phyloP scores from a whole-genome alignment of 2,329 filamentous ascomycete species.

The Fusarium brevicatenulatum region DNA sequence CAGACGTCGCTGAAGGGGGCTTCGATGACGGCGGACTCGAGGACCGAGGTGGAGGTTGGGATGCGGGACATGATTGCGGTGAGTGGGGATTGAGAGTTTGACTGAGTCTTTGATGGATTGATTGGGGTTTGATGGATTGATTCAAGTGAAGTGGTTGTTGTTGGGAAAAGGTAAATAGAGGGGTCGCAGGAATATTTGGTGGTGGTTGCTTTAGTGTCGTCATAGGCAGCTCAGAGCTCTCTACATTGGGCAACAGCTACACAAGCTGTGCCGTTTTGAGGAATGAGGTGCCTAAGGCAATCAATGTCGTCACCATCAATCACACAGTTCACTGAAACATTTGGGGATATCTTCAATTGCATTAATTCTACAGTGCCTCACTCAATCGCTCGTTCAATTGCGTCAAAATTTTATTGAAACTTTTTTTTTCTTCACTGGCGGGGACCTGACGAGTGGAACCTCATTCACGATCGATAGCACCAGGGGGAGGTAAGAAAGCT shows the following conservation, averaged over 20 bases:
- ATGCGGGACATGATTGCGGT: conserved; percentile 53
- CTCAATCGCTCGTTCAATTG: neutral
- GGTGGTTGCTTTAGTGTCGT: conserved; percentile 21
- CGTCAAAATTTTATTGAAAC: neutral
- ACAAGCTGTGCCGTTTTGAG: conserved; percentile 3
- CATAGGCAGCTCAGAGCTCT: conserved; percentile 24
- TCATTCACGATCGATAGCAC: neutral
- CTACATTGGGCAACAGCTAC: conserved; percentile 15
- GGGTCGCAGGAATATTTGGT: conserved; percentile 6
- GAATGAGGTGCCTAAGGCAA: conserved; percentile 14
- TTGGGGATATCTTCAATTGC: neutral
- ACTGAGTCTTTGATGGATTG: neutral
- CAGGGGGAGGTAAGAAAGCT: neutral
- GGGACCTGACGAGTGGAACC: neutral
- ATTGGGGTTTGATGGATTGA: neutral
- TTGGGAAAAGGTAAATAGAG: conserved; percentile 23
- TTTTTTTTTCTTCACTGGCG: conserved; percentile 5
- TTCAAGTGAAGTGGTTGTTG: conserved; percentile 1
- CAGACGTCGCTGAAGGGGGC: conserved; percentile 74
- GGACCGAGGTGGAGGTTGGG: conserved; percentile 73
- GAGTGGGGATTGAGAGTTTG: neutral
- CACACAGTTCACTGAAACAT: neutral
- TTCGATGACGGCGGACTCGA: conserved; percentile 74
- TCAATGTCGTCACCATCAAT: conserved; percentile 17
- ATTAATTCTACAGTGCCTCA: neutral